Evolutionary conservation across 2,329 filamentous ascomycete species (phyloP).

Genomic region (Monilinia aucupariae): DNA sequence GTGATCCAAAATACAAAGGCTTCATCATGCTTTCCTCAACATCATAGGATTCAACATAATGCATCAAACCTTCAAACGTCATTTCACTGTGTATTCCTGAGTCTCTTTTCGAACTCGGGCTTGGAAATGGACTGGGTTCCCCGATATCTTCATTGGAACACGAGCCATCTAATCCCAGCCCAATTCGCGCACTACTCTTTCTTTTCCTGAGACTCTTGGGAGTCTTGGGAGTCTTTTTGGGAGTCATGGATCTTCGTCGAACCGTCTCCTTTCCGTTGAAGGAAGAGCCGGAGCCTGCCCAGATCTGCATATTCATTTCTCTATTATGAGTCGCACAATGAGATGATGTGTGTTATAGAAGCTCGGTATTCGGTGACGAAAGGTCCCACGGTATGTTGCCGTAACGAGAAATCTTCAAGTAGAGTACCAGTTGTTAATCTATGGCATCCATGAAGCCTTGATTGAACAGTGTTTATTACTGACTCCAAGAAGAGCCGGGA

Average conservation of each 20-base stretch:
- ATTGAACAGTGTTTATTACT: too few relatives aligned
- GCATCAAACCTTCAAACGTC: background rate
- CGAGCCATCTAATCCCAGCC: background rate
- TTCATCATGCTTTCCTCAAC: background rate
- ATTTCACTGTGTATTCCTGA: background rate
- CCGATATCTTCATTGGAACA: background rate
- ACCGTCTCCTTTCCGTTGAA: background rate
- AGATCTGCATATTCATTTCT: slow-evolving; percentile 3
- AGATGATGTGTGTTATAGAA: background rate
- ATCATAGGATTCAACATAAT: background rate
- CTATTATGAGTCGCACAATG: background rate
- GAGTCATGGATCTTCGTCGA: background rate
- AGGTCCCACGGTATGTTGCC: background rate
- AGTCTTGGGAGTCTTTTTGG: background rate
- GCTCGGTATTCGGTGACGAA: background rate
- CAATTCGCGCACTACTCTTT: slow-evolving; percentile 2
- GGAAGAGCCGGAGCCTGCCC: slow-evolving; percentile 5
- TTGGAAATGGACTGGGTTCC: background rate
- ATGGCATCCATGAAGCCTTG: background rate
- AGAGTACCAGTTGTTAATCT: background rate
- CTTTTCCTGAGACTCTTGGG: background rate
- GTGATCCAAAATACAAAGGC: background rate
- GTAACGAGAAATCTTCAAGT: background rate
- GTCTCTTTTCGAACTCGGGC: background rate
- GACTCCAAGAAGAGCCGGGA: background rate